A percentile compares a stretch with the other conserved stretches of the same genome.
phyloP scores from a whole-genome alignment of 352 stramenopile genomes.

The Globisporangium megalacanthum region DNA sequence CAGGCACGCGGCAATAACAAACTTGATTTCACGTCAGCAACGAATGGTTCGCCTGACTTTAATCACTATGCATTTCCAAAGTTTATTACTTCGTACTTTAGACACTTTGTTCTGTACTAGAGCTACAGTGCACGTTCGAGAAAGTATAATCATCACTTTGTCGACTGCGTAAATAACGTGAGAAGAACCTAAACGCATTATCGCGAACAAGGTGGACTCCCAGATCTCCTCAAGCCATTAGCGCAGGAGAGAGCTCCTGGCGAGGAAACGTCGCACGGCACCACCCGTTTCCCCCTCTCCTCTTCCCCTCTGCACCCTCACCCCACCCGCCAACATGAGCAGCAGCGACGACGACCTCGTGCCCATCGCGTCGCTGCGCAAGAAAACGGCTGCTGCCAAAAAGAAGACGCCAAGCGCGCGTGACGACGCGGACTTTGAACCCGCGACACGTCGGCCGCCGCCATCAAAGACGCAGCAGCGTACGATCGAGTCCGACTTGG shows the following conservation, averaged over 20 bases:
- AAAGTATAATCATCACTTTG: too few species aligned
- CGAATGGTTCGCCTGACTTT: neutral
- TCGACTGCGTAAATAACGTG: too few species aligned
- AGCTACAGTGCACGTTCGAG: too few species aligned
- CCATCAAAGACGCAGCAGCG: conserved; percentile 18
- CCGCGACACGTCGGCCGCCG: conserved; percentile 8
- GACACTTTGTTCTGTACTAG: too few species aligned
- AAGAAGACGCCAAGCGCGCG: conserved; percentile 21
- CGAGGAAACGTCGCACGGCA: neutral
- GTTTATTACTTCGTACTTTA: too few species aligned
- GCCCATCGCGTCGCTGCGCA: conserved; percentile 65
- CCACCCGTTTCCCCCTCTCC: neutral
- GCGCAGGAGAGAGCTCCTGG: neutral
- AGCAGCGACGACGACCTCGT: conserved; percentile 79
- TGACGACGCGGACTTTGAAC: conserved; percentile 13
- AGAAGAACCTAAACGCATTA: too few species aligned
- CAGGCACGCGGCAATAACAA: neutral
- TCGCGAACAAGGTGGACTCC: too few species aligned
- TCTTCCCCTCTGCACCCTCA: neutral
- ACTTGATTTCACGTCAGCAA: neutral
- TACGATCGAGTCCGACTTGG: conserved; percentile 31
- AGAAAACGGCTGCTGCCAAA: conserved; percentile 20
- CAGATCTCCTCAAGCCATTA: neutral
- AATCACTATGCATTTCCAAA: neutral
- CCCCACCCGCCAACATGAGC: conserved; percentile 25